phyloP scores from a whole-genome alignment of 345 rosid species.

The Bruguiera sexangula region DNA sequence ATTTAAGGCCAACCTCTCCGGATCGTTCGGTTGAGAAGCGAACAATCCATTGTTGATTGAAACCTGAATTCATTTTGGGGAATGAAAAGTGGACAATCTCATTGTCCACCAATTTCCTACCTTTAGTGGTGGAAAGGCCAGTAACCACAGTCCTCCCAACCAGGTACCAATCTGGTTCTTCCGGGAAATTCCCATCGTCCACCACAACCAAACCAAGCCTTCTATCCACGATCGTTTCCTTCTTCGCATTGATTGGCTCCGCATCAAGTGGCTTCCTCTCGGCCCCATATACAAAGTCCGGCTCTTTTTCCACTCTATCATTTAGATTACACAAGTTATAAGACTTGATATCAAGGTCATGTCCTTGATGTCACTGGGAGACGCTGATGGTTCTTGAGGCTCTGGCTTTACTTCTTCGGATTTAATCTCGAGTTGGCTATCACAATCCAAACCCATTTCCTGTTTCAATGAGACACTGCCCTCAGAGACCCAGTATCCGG shows the following conservation, averaged over 20 bases:
- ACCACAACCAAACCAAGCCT: constrained; percentile 25
- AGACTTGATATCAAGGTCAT: background rate
- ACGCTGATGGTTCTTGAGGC: background rate
- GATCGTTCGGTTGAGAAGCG: constrained; percentile 54
- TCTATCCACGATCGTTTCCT: constrained; percentile 15
- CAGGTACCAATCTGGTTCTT: constrained; percentile 52
- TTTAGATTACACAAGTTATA: background rate
- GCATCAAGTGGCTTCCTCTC: background rate
- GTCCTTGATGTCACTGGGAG: no score
- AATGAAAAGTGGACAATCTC: constrained; percentile 50
- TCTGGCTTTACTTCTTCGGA: background rate
- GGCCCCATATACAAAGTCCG: background rate
- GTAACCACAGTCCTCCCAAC: constrained; percentile 57
- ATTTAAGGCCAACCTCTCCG: constrained; percentile 44
- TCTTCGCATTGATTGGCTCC: constrained; percentile 16
- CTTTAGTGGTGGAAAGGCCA: constrained; percentile 54
- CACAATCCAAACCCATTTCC: constrained; percentile 5
- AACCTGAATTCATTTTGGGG: constrained; percentile 15
- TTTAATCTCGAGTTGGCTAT: background rate
- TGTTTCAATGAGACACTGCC: background rate
- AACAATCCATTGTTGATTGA: constrained; percentile 43
- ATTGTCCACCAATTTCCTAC: constrained; percentile 49
- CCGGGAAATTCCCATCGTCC: constrained; percentile 47
- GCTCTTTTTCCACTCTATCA: background rate
- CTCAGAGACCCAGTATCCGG: background rate